These are phyloP conservation scores for Dictyostelium brefeldianum DNA, from an alignment of 78 protist species.

Conservation along the genomic window DNA sequence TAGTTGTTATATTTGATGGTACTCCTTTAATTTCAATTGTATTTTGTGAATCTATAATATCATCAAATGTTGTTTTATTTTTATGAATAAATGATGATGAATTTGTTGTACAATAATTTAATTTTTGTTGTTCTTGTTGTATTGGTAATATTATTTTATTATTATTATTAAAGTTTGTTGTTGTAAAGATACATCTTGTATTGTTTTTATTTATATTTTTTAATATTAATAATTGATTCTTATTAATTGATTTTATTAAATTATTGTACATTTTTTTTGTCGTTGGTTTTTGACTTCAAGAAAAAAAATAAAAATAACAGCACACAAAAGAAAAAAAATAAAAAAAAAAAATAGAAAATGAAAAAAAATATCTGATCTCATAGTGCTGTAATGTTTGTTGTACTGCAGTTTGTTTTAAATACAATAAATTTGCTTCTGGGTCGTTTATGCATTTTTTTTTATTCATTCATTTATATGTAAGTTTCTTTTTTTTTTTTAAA, in stretches of 20 bases:
- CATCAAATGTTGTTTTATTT: constrained; percentile 32
- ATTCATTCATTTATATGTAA: too few relatives aligned
- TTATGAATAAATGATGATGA: constrained; percentile 10
- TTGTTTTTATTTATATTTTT: not conserved
- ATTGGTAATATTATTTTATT: not conserved
- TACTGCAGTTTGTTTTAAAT: too few relatives aligned
- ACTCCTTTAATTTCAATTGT: constrained; percentile 62
- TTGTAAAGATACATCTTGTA: not conserved
- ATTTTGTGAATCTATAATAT: constrained; percentile 51
- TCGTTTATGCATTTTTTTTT: too few relatives aligned
- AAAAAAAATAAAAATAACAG: not conserved
- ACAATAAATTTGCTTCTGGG: too few relatives aligned
- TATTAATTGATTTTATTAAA: not conserved
- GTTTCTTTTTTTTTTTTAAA: too few relatives aligned
- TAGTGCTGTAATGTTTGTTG: too few relatives aligned
- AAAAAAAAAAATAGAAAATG: not conserved
- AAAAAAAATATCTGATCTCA: too few relatives aligned
- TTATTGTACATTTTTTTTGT: constrained; percentile 1
- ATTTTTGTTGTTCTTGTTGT: too few relatives aligned
- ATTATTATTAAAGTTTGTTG: not conserved
- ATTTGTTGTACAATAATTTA: not conserved
- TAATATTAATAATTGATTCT: not conserved
- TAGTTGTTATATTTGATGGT: constrained; percentile 30
- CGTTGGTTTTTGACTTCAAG: not conserved
- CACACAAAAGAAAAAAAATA: not conserved